phyloP scores from a whole-genome alignment of 345 rosid genomes.

The Acer yangbiense region DNA sequence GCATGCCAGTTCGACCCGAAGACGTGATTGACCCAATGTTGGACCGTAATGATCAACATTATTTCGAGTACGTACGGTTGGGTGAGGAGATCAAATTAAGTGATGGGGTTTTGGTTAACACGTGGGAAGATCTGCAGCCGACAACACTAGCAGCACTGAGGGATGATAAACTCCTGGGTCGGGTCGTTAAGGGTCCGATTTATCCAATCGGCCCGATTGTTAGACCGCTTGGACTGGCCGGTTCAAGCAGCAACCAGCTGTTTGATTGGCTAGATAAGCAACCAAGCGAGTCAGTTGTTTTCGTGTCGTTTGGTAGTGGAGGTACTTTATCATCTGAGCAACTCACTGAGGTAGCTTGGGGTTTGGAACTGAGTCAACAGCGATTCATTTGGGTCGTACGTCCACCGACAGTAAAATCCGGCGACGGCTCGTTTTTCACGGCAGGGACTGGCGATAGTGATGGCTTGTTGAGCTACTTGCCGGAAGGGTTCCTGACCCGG shows the following conservation, averaged over 20 bases:
- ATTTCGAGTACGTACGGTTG: neutral
- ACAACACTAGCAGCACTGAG: slow-evolving; percentile 42
- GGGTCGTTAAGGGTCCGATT: slow-evolving; percentile 33
- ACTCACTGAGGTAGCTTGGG: slow-evolving; percentile 59
- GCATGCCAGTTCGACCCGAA: slow-evolving; percentile 43
- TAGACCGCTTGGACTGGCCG: slow-evolving; percentile 8
- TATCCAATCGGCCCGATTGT: slow-evolving; percentile 54
- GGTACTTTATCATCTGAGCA: slow-evolving; percentile 58
- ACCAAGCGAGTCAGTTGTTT: slow-evolving; percentile 49
- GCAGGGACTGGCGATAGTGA: neutral
- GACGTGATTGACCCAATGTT: slow-evolving; percentile 45
- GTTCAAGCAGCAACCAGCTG: neutral
- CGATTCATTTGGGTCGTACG: slow-evolving; percentile 69
- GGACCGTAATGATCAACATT: slow-evolving; percentile 29
- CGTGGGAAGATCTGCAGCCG: slow-evolving; percentile 59
- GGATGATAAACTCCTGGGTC: slow-evolving; percentile 23
- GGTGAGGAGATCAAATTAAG: slow-evolving; percentile 21
- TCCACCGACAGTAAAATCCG: slow-evolving; percentile 31
- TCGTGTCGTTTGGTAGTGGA: slow-evolving; percentile 74
- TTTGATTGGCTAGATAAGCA: slow-evolving; percentile 58
- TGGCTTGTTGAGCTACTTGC: slow-evolving; percentile 38
- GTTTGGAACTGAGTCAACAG: slow-evolving; percentile 59
- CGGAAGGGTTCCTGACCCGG: slow-evolving; percentile 53
- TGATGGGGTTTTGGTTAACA: slow-evolving; percentile 62
- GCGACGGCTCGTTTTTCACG: slow-evolving; percentile 29